These are phyloP conservation scores for Pythium biforme DNA, from an alignment of 352 stramenopile species.

Conservation along the genomic window DNA sequence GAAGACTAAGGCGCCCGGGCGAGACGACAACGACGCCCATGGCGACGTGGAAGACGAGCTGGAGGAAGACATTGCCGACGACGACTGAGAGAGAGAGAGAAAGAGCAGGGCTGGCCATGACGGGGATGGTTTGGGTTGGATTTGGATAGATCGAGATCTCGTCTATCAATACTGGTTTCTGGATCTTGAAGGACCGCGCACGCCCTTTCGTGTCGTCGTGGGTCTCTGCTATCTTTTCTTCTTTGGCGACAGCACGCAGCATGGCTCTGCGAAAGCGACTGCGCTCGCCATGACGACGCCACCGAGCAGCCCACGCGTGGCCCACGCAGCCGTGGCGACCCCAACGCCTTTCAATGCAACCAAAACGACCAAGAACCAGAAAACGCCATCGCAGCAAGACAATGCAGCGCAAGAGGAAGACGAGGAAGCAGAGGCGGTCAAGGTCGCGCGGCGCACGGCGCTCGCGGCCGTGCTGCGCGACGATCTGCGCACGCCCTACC, in stretches of 20 bases:
- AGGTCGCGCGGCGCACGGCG: constrained; percentile 12
- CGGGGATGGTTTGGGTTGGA: too few species aligned
- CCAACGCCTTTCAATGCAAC: background rate
- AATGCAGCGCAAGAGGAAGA: constrained; percentile 13
- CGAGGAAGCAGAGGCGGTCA: constrained; percentile 16
- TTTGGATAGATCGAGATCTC: too few species aligned
- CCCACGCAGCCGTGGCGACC: too few species aligned
- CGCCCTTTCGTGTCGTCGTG: too few species aligned
- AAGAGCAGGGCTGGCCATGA: too few species aligned
- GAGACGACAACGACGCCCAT: constrained; percentile 31
- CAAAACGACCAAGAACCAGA: constrained; percentile 11
- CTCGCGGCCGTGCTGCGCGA: constrained; percentile 16
- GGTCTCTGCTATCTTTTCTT: background rate
- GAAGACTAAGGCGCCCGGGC: constrained; percentile 13
- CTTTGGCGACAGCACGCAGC: background rate
- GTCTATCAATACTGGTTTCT: too few species aligned
- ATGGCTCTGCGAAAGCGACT: too few species aligned
- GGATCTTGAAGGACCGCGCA: too few species aligned
- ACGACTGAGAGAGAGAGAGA: constrained; percentile 16
- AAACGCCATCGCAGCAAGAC: background rate
- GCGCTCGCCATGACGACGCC: background rate
- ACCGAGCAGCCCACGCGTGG: background rate
- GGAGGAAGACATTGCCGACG: constrained; percentile 80
- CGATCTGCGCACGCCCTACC: constrained; percentile 60
- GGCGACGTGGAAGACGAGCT: constrained; percentile 59